Percentiles rank a stretch among this genome's conserved stretches.
phyloP scores from a whole-genome alignment of 192 early-diverging fungal species.

The Coemansia sp. region DNA sequence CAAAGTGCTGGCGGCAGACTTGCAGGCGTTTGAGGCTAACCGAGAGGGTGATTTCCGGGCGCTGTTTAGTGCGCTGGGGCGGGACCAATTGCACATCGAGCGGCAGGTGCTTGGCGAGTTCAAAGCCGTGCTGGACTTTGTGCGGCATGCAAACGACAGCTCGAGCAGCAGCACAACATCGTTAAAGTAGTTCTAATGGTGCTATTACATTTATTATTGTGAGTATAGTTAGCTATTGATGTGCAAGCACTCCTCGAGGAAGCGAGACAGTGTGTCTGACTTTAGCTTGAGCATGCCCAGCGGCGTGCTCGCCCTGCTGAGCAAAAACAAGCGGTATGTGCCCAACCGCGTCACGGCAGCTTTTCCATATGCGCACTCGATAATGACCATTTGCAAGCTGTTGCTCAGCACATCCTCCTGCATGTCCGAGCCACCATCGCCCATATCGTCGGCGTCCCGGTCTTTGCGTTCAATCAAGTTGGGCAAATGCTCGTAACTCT shows the following conservation, averaged over 20 bases:
- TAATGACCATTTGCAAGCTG: constrained; percentile 33
- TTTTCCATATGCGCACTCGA: constrained; percentile 43
- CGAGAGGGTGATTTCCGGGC: constrained; percentile 39
- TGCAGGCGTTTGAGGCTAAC: constrained; percentile 40
- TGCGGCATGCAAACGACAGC: constrained; percentile 14
- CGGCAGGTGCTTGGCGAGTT: constrained; percentile 42
- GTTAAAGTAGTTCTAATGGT: neutral
- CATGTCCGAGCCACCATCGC: constrained; percentile 26
- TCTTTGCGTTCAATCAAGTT: constrained; percentile 37
- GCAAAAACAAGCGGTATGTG: constrained; percentile 33
- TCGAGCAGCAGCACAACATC: neutral
- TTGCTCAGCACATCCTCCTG: constrained; percentile 26
- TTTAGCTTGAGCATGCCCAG: constrained; percentile 44
- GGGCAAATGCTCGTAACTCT: constrained; percentile 39
- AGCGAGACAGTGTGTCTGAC: constrained; percentile 26
- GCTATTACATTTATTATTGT: neutral
- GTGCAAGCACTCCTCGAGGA: constrained; percentile 29
- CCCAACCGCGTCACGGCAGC: constrained; percentile 32
- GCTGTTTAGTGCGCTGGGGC: constrained; percentile 40
- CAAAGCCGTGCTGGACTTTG: constrained; percentile 41
- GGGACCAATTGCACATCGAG: constrained; percentile 44
- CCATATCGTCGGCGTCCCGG: constrained; percentile 29
- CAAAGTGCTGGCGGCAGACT: constrained; percentile 41
- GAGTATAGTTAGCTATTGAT: neutral
- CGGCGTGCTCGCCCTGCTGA: constrained; percentile 25